These are phyloP conservation scores for Candida dajiaensis DNA, from an alignment of 805 yeast species.

Conservation along the genomic window DNA sequence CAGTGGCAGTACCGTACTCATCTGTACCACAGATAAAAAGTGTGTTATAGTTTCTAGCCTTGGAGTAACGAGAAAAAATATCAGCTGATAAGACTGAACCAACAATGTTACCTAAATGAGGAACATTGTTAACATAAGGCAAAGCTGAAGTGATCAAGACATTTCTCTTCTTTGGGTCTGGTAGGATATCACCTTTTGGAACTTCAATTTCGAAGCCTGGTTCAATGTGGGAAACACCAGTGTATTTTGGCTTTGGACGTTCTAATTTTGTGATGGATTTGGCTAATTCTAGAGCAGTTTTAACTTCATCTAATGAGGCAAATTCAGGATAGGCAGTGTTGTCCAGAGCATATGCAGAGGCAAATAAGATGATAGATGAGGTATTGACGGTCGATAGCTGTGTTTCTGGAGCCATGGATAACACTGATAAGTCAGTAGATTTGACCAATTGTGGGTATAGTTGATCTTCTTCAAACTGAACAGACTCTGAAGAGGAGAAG, in stretches of 20 bases:
- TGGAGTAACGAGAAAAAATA: slow-evolving; percentile 84
- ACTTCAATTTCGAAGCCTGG: slow-evolving; percentile 22
- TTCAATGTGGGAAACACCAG: slow-evolving; percentile 30
- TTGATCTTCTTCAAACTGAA: slow-evolving; percentile 39
- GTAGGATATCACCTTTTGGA: slow-evolving; percentile 41
- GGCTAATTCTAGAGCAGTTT: slow-evolving; percentile 42
- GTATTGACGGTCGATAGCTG: slow-evolving; percentile 34
- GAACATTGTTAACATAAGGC: slow-evolving; percentile 97
- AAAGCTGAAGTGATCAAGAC: slow-evolving; percentile 90
- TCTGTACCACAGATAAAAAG: slow-evolving; percentile 94
- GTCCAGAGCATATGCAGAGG: slow-evolving; percentile 46
- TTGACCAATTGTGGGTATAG: slow-evolving; percentile 33
- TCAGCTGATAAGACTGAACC: slow-evolving; percentile 96
- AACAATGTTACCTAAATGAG: slow-evolving; percentile 94
- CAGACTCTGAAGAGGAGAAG: slow-evolving; percentile 31
- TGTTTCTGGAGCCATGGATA: slow-evolving; percentile 8
- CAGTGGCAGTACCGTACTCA: slow-evolving; percentile 99
- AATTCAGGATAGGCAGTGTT: slow-evolving; percentile 22
- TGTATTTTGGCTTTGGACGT: slow-evolving; percentile 36
- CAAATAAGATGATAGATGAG: slow-evolving; percentile 52
- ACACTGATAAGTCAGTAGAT: slow-evolving; percentile 22
- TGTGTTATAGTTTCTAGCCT: slow-evolving; percentile 82
- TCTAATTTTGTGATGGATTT: slow-evolving; percentile 37
- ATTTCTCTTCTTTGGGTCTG: slow-evolving; percentile 59
- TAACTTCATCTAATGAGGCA: slow-evolving; percentile 30